Percentiles rank a stretch among this genome's conserved stretches.
Conservation (phyloP, 2,329 filamentous ascomycete species). For the Pseudocercospora crystallina region DNA sequence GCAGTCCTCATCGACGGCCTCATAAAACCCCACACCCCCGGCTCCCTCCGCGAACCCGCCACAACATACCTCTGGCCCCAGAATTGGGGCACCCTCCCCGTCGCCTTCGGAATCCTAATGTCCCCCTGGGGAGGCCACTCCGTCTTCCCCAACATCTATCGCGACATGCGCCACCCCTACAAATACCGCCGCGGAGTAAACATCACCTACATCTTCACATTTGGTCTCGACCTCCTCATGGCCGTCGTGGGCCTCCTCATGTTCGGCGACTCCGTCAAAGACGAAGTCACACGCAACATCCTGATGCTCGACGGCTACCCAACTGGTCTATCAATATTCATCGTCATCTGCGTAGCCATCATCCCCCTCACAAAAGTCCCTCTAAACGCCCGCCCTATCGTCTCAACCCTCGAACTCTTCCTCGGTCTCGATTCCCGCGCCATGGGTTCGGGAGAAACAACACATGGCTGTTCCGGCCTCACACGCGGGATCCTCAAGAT, state of each 20-base stretch:
- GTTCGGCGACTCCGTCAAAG: slow-evolving; percentile 86
- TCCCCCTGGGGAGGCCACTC: slow-evolving; percentile 71
- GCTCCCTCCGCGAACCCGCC: slow-evolving; percentile 79
- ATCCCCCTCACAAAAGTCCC: slow-evolving; percentile 91
- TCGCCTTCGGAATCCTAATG: slow-evolving; percentile 89
- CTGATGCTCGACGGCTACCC: slow-evolving; percentile 67
- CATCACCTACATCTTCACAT: slow-evolving; percentile 81
- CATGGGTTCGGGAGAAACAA: slow-evolving; percentile 51
- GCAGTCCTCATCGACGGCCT: slow-evolving; percentile 85
- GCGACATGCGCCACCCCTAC: slow-evolving; percentile 76
- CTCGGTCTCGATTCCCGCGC: slow-evolving; percentile 66
- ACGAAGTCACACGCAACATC: slow-evolving; percentile 90
- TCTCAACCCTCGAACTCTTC: slow-evolving; percentile 79
- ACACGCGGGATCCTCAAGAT: slow-evolving; percentile 61
- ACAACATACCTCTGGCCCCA: slow-evolving; percentile 77
- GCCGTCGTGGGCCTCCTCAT: slow-evolving; percentile 84
- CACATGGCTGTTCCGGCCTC: slow-evolving; percentile 56
- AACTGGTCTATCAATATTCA: slow-evolving; percentile 67
- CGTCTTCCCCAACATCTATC: slow-evolving; percentile 82
- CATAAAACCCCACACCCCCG: slow-evolving; percentile 73
- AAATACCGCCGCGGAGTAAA: slow-evolving; percentile 75
- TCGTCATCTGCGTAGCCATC: slow-evolving; percentile 84
- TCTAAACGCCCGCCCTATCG: slow-evolving; percentile 71
- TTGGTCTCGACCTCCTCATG: slow-evolving; percentile 76
- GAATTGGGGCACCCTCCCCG: slow-evolving; percentile 82